A percentile compares a stretch with the other conserved stretches of the same genome.
phyloP scores from a whole-genome alignment of 352 stramenopile species.

The Globisporangium mamillatum region DNA sequence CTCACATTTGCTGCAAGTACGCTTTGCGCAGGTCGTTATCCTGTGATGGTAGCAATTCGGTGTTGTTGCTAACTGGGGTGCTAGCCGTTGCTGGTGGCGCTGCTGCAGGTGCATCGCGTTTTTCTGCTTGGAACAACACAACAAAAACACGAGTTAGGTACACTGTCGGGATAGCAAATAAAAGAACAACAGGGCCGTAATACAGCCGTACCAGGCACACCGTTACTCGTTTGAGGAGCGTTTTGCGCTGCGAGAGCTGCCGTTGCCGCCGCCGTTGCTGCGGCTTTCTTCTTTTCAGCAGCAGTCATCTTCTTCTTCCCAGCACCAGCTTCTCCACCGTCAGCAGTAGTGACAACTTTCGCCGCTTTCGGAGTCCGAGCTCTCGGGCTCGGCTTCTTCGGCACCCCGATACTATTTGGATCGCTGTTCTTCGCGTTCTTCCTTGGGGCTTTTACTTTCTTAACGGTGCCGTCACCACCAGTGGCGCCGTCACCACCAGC shows the following conservation, averaged over 20 bases:
- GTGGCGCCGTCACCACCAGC: not conserved
- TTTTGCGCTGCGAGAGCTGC: slow-evolving; percentile 1
- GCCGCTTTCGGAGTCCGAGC: slow-evolving; percentile 24
- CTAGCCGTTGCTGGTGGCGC: slow-evolving; percentile 1
- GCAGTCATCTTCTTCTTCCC: slow-evolving; percentile 18
- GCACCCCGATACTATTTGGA: slow-evolving; percentile 2
- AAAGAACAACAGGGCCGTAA: not conserved
- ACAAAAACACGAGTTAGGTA: not conserved
- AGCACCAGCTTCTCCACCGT: slow-evolving; percentile 24
- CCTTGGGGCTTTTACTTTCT: slow-evolving; percentile 1
- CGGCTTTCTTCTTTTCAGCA: slow-evolving; percentile 17
- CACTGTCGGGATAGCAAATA: not conserved
- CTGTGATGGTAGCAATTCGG: slow-evolving; percentile 25
- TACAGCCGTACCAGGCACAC: not conserved
- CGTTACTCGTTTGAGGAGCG: not conserved
- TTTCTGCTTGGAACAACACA: not conserved
- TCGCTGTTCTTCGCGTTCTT: slow-evolving; percentile 28
- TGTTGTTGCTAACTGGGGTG: not conserved
- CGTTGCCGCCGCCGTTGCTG: not conserved
- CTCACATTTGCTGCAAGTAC: slow-evolving; percentile 49
- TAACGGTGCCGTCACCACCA: not conserved
- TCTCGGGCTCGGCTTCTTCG: slow-evolving; percentile 34
- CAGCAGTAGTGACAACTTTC: slow-evolving; percentile 14
- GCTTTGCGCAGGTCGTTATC: slow-evolving; percentile 40
- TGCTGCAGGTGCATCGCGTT: not conserved